Conservation (phyloP, 169 alveolate species). For the Fabrea salina region DNA sequence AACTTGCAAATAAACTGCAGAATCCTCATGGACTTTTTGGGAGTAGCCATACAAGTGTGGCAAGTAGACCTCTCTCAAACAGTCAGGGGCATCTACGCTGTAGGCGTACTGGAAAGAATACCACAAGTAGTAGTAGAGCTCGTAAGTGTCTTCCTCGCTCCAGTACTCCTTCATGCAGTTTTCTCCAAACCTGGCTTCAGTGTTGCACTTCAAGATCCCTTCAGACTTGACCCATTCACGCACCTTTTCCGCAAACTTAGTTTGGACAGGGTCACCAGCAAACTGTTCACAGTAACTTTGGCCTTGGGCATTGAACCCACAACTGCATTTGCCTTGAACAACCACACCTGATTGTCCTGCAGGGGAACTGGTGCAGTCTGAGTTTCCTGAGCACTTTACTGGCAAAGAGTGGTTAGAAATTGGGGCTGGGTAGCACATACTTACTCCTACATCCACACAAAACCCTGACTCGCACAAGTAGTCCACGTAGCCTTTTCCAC, state of each 20-base stretch:
- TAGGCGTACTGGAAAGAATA: no score
- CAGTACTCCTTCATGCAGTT: not conserved
- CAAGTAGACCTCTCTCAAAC: no score
- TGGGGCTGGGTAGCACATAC: constrained; percentile 28
- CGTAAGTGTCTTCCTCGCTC: not conserved
- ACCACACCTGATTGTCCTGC: not conserved
- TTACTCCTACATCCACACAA: not conserved
- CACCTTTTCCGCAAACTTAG: not conserved
- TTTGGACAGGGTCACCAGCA: not conserved
- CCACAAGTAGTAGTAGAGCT: not conserved
- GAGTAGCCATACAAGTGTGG: no score
- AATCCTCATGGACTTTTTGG: no score
- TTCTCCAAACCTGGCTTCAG: not conserved
- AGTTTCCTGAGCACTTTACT: not conserved
- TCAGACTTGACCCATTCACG: not conserved
- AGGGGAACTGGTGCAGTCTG: not conserved
- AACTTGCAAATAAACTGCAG: no score
- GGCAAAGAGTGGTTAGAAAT: not conserved
- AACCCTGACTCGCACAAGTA: constrained; percentile 27
- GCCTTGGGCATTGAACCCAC: not conserved
- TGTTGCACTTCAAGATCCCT: constrained; percentile 10
- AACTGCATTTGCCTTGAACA: not conserved
- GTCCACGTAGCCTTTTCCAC: not conserved
- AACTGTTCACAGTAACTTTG: not conserved
- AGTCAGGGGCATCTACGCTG: no score